phyloP scores from a whole-genome alignment of 1,284 basidiomycete genomes.

The Marasmius tenuissimus region DNA sequence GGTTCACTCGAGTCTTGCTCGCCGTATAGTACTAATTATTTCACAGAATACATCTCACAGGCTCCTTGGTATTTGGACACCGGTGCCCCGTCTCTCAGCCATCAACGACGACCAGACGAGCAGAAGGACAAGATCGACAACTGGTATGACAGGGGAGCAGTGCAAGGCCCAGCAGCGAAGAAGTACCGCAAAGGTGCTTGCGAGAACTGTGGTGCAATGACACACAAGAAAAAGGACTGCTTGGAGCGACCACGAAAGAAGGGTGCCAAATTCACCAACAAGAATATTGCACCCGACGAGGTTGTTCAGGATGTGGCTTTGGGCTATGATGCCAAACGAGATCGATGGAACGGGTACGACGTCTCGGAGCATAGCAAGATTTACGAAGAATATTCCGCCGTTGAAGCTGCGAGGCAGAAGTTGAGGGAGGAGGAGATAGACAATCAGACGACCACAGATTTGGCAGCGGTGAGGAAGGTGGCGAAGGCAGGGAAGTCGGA shows the following conservation, averaged over 20 bases:
- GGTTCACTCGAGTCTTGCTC: constrained; percentile 27
- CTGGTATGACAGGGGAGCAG: constrained; percentile 92
- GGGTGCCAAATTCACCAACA: constrained; percentile 92
- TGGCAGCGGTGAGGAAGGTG: not conserved
- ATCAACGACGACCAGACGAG: constrained; percentile 80
- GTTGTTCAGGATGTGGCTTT: constrained; percentile 75
- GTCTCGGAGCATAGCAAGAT: constrained; percentile 82
- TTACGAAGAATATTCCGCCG: constrained; percentile 92
- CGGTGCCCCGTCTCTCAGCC: constrained; percentile 87
- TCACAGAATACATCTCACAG: constrained; percentile 86
- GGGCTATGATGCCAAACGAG: constrained; percentile 96
- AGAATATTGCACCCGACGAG: constrained; percentile 91
- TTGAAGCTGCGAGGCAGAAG: constrained; percentile 89
- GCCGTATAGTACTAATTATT: not conserved
- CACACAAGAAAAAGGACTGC: constrained; percentile 91
- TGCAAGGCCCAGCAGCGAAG: constrained; percentile 86
- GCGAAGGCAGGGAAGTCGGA: constrained; percentile 48
- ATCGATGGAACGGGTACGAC: constrained; percentile 99
- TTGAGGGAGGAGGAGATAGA: constrained; percentile 96
- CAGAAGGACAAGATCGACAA: constrained; percentile 77
- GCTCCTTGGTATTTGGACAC: constrained; percentile 99
- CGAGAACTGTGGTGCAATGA: constrained; percentile 98
- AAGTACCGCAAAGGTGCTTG: constrained; percentile 98
- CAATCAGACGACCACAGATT: constrained; percentile 44
- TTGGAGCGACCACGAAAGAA: constrained; percentile 95